These are phyloP conservation scores for Lasiosphaeriaceae sp. DNA, from an alignment of 495 filamentous ascomycete genomes.

Conservation along the genomic window DNA sequence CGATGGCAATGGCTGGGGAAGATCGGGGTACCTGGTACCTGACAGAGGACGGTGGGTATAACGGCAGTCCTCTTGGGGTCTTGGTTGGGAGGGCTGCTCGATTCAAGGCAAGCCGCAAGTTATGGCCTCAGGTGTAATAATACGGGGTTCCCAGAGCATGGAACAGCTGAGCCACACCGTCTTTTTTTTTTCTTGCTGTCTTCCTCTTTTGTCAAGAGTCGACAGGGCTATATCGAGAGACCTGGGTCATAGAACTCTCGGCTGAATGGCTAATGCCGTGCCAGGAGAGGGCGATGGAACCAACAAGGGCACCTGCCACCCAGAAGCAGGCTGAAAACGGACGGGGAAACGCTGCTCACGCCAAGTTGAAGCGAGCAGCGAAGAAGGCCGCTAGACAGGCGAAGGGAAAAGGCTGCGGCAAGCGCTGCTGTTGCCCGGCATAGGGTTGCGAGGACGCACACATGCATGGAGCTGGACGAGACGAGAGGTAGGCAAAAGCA, in stretches of 20 bases:
- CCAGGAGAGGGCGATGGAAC: conserved; percentile 42
- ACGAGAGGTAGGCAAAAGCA: conserved; percentile 21
- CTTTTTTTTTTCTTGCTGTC: conserved; percentile 10
- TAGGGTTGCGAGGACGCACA: conserved; percentile 22
- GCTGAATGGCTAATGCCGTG: conserved; percentile 55
- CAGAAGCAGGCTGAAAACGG: conserved; percentile 28
- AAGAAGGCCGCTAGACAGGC: conserved; percentile 11
- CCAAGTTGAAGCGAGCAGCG: conserved; percentile 15
- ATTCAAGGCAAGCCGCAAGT: conserved; percentile 39
- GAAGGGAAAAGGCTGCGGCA: conserved; percentile 20
- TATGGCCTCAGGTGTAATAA: conserved; percentile 37
- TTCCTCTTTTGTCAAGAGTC: conserved; percentile 17
- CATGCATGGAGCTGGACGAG: conserved; percentile 26
- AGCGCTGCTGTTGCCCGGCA: conserved; percentile 19
- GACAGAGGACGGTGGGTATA: conserved; percentile 31
- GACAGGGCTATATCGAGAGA: conserved; percentile 39
- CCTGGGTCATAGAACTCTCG: conserved; percentile 42
- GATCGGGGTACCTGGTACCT: conserved; percentile 38
- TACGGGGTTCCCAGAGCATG: conserved; percentile 34
- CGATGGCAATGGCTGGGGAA: conserved; percentile 13
- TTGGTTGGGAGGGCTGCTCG: conserved; percentile 34
- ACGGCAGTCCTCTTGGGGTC: conserved; percentile 27
- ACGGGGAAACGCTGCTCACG: conserved; percentile 19
- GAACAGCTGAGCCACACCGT: conserved; percentile 48
- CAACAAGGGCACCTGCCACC: conserved; percentile 38